These are phyloP conservation scores for Alternaria consortialis DNA, from an alignment of 2,329 filamentous ascomycete species.

Conservation along the genomic window DNA sequence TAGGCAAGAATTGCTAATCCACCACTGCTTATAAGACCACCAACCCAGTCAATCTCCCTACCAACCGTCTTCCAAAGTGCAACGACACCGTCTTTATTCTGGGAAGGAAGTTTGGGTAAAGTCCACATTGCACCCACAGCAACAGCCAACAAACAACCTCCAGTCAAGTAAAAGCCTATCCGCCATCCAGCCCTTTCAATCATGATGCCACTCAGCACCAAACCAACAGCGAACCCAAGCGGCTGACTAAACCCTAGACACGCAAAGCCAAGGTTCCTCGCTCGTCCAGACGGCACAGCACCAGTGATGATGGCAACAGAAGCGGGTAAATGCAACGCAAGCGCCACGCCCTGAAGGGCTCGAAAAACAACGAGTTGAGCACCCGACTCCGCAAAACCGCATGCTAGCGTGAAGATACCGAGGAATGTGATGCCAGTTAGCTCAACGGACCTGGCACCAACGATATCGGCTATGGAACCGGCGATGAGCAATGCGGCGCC, in stretches of 20 bases:
- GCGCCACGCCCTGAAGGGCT: slow-evolving; percentile 58
- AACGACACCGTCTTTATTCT: neutral
- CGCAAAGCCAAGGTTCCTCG: slow-evolving; percentile 46
- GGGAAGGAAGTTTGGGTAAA: slow-evolving; percentile 30
- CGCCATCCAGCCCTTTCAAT: slow-evolving; percentile 61
- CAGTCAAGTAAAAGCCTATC: slow-evolving; percentile 56
- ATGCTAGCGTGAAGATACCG: slow-evolving; percentile 56
- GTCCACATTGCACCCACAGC: slow-evolving; percentile 46
- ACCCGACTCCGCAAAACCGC: slow-evolving; percentile 57
- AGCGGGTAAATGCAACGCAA: slow-evolving; percentile 59
- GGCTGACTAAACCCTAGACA: slow-evolving; percentile 59
- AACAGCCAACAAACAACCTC: slow-evolving; percentile 44
- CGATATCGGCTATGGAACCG: slow-evolving; percentile 61
- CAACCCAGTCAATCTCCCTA: slow-evolving; percentile 43
- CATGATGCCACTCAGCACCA: slow-evolving; percentile 61
- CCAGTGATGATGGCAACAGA: slow-evolving; percentile 57
- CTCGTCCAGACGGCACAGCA: slow-evolving; percentile 34
- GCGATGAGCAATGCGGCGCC: slow-evolving; percentile 61
- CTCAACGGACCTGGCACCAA: slow-evolving; percentile 58
- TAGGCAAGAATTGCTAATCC: slow-evolving; percentile 36
- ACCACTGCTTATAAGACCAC: slow-evolving; percentile 35
- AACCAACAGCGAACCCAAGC: slow-evolving; percentile 61
- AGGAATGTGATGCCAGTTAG: slow-evolving; percentile 55
- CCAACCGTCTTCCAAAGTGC: slow-evolving; percentile 22
- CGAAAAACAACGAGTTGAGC: slow-evolving; percentile 55